Conservation (phyloP, 2,329 filamentous ascomycete genomes). For the Fusarium agapanthi region DNA sequence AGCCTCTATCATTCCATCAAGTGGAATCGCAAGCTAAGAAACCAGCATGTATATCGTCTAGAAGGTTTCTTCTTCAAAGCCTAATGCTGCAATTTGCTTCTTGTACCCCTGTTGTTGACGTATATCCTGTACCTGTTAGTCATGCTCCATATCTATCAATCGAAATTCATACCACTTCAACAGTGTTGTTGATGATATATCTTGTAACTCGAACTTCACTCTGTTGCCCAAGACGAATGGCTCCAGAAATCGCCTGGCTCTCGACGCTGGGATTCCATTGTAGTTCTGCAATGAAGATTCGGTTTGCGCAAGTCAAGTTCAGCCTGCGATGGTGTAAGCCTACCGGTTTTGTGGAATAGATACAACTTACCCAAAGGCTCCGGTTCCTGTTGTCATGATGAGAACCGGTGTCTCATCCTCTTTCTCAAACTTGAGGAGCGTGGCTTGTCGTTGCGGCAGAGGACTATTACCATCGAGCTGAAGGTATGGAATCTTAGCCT, state of each 20-base stretch:
- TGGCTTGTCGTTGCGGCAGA: conserved; percentile 47
- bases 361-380: conserved; percentile 55
- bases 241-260: conserved; percentile 60
- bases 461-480: conserved; percentile 57
- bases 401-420: conserved; percentile 47
- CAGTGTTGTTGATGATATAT: conserved; percentile 54
- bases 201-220: conserved; percentile 54
- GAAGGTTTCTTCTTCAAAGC: not conserved
- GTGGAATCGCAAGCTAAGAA: no score
- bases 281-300: conserved; percentile 60
- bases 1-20: no score
- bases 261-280: conserved; percentile 66
- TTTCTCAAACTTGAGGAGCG: conserved; percentile 50
- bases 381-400: conserved; percentile 63
- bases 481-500: conserved; percentile 41
- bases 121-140: not conserved
- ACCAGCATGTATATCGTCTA: no score
- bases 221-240: conserved; percentile 56
- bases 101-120: conserved; percentile 10
- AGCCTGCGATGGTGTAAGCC: no score
- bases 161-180: conserved; percentile 51
- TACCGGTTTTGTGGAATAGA: no score
- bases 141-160: rapidly evolving
- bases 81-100: conserved; percentile 7
- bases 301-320: conserved; percentile 58